Conservation (phyloP, 148 eudicot genomes). For the Amaranthus hypochondriacus region DNA sequence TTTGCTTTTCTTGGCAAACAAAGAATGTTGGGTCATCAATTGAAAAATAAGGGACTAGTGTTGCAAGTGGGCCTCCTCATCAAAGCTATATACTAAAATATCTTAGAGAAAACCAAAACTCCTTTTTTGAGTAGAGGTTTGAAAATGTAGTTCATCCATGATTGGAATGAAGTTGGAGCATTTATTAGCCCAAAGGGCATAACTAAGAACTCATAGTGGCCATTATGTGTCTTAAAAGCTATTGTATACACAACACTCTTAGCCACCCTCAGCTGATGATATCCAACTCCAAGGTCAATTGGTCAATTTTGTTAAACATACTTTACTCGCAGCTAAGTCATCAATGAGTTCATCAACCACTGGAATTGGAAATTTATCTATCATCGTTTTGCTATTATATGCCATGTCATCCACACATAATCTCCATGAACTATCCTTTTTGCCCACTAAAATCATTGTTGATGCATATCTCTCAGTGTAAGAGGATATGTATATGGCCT, state of each 20-base stretch:
- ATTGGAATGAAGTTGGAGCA: constrained; percentile 1
- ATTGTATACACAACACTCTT: background rate
- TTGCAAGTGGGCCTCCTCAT: background rate
- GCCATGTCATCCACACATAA: background rate
- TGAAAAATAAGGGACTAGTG: background rate
- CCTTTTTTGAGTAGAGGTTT: background rate
- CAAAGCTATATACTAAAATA: background rate
- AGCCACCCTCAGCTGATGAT: background rate
- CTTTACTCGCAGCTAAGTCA: background rate
- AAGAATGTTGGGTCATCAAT: background rate
- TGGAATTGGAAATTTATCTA: background rate
- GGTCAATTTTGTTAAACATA: background rate
- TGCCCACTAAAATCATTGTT: background rate
- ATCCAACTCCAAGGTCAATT: background rate
- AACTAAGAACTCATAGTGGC: background rate
- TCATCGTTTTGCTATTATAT: background rate
- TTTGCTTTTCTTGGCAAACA: background rate
- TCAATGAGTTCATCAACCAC: background rate
- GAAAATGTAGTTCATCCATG: background rate
- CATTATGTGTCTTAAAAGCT: background rate
- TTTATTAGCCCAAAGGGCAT: background rate
- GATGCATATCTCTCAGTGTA: background rate
- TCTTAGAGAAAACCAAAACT: background rate
- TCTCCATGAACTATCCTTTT: constrained; percentile 2
- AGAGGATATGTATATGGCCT: background rate